These are phyloP conservation scores for Cylindrotheca fusiformis DNA, from an alignment of 108 stramenopile genomes.

Conservation along the genomic window DNA sequence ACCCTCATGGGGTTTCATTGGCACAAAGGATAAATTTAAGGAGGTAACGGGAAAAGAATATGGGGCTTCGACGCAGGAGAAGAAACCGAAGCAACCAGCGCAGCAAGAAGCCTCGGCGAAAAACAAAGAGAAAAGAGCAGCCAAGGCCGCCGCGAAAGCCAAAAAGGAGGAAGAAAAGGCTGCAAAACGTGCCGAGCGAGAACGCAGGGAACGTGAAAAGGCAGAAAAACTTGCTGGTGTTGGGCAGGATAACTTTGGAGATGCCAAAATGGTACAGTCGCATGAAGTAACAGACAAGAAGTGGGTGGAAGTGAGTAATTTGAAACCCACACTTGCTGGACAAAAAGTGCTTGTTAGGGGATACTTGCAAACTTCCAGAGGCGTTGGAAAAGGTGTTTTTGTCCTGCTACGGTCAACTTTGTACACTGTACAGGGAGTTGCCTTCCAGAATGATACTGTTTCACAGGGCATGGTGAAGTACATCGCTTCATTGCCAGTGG, in stretches of 20 bases:
- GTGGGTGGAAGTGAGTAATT: conserved; percentile 80
- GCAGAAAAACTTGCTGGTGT: conserved; percentile 70
- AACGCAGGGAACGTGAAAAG: conserved; percentile 77
- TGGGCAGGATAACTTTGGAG: conserved; percentile 89
- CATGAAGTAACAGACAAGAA: conserved; percentile 39
- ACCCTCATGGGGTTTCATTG: background rate
- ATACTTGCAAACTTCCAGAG: conserved; percentile 75
- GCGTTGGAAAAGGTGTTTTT: conserved; percentile 95
- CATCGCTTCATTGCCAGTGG: conserved; percentile 79
- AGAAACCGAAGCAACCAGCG: conserved; percentile 31
- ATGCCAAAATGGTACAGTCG: conserved; percentile 84
- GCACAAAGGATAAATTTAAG: conserved; percentile 53
- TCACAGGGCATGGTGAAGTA: conserved; percentile 94
- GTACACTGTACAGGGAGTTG: conserved; percentile 93
- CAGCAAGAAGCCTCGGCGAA: conserved; percentile 69
- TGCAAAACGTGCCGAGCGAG: conserved; percentile 76
- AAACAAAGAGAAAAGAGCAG: conserved; percentile 79
- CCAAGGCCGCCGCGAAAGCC: conserved; percentile 77
- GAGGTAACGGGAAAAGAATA: conserved; percentile 63
- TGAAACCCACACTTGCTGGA: conserved; percentile 76
- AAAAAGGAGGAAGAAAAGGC: conserved; percentile 88
- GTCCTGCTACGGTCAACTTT: conserved; percentile 89
- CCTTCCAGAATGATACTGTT: conserved; percentile 66
- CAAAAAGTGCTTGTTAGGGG: conserved; percentile 86
- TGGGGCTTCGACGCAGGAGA: conserved; percentile 39